A percentile compares a stretch with the other conserved stretches of the same genome.
phyloP scores from a whole-genome alignment of 441 rosid species.

The Rhodomyrtus psidioides region DNA sequence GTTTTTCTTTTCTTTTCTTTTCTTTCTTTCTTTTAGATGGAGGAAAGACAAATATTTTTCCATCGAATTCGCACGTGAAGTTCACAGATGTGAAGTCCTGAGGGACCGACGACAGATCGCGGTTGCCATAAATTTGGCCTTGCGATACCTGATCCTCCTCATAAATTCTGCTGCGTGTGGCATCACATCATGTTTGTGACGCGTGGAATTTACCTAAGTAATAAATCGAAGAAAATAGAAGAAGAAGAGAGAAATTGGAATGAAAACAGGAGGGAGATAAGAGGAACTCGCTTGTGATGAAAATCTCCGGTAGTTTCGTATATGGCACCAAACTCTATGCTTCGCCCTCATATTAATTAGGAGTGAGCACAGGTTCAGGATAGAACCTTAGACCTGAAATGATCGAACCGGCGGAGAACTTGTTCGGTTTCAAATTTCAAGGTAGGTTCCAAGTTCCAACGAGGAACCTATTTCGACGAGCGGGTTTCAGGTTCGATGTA shows the following conservation, averaged over 20 bases:
- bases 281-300: background rate
- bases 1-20: background rate
- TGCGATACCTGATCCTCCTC: background rate
- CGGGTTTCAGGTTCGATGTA: too few species aligned
- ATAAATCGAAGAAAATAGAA: background rate
- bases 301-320: background rate
- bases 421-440: too few species aligned
- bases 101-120: background rate
- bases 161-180: background rate
- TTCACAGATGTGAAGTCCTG: background rate
- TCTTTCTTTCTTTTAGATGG: background rate
- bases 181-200: background rate
- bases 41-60: background rate
- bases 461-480: too few species aligned
- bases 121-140: background rate
- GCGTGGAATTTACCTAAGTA: background rate
- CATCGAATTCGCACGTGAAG: background rate
- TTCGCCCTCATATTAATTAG: too few species aligned
- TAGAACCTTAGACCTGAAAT: too few species aligned
- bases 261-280: background rate
- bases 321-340: background rate
- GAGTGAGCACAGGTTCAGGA: too few species aligned
- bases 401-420: fast-evolving
- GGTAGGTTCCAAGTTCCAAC: too few species aligned
- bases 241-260: background rate